Conservation (phyloP, 2,329 filamentous ascomycete species). For the Penicillium sp. region DNA sequence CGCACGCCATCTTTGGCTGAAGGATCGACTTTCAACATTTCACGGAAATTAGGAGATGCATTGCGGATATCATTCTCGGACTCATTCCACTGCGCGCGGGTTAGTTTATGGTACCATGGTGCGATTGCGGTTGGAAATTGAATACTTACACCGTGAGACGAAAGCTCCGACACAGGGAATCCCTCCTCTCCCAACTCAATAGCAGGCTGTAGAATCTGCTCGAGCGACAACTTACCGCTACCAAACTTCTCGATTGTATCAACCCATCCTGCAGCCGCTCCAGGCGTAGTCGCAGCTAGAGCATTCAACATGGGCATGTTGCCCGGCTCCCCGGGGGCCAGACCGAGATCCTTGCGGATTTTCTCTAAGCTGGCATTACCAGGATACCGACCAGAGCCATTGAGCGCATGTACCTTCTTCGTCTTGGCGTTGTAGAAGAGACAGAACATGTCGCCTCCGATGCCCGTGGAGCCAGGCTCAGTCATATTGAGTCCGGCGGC, state of each 20-base stretch:
- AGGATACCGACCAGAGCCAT: constrained; percentile 86
- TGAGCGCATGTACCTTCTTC: constrained; percentile 79
- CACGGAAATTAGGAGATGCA: constrained; percentile 81
- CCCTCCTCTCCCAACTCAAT: constrained; percentile 84
- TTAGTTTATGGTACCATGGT: constrained; percentile 7
- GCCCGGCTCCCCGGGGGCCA: constrained; percentile 57
- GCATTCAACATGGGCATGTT: constrained; percentile 74
- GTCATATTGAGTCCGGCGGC: constrained; percentile 91
- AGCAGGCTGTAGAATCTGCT: constrained; percentile 76
- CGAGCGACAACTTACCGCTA: constrained; percentile 75
- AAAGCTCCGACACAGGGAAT: constrained; percentile 82
- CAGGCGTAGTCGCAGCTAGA: constrained; percentile 82
- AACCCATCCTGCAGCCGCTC: constrained; percentile 89
- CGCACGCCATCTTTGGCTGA: constrained; percentile 67
- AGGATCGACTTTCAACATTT: constrained; percentile 81
- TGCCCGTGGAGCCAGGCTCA: constrained; percentile 88
- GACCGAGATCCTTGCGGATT: constrained; percentile 67
- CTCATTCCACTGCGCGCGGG: constrained; percentile 63
- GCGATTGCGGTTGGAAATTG: not conserved
- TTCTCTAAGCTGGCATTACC: constrained; percentile 66
- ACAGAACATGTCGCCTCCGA: constrained; percentile 97
- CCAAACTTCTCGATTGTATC: constrained; percentile 87
- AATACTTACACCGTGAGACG: constrained; percentile 63
- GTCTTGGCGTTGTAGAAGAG: constrained; percentile 84
- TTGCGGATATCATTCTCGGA: constrained; percentile 63